These are phyloP conservation scores for Candida bentonensis DNA, from an alignment of 805 yeast genomes.

Conservation along the genomic window DNA sequence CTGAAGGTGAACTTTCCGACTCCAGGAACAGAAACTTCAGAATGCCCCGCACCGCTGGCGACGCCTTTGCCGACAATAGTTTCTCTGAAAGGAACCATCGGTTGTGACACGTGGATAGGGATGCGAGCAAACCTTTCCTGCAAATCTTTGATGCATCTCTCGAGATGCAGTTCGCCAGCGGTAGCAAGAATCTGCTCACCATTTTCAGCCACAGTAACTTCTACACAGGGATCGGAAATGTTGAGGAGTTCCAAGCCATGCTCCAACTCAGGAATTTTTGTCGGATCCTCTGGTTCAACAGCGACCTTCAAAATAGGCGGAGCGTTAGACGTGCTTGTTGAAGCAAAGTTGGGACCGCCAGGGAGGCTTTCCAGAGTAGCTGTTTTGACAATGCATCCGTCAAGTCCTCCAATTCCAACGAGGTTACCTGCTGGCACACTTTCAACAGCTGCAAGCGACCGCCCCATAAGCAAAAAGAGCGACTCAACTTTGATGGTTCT, in stretches of 20 bases:
- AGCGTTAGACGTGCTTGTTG: constrained; percentile 47
- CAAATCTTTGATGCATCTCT: constrained; percentile 84
- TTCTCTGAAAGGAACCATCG: constrained; percentile 89
- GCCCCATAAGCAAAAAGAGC: constrained; percentile 79
- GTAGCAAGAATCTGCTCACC: constrained; percentile 92
- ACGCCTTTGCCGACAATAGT: constrained; percentile 41
- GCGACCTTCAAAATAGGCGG: constrained; percentile 93
- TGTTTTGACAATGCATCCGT: constrained; percentile 65
- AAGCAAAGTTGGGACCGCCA: constrained; percentile 63
- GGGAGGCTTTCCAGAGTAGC: constrained; percentile 62
- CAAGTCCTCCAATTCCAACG: constrained; percentile 87
- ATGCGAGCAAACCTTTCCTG: constrained; percentile 84
- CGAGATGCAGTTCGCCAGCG: constrained; percentile 94
- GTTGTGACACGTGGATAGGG: constrained; percentile 75
- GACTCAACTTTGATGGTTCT: constrained; percentile 49
- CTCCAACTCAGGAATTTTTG: constrained; percentile 60
- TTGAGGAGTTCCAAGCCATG: constrained; percentile 66
- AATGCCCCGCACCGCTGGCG: neutral
- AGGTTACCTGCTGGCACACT: constrained; percentile 90
- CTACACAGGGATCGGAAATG: constrained; percentile 90
- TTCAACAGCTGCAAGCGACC: constrained; percentile 65
- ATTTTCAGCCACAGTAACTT: constrained; percentile 67
- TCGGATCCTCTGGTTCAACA: constrained; percentile 83
- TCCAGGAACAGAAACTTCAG: neutral
- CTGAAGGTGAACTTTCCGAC: constrained; percentile 23